These are phyloP conservation scores for Eleusine indica DNA, from an alignment of 176 grass and related monocot species.

Conservation along the genomic window DNA sequence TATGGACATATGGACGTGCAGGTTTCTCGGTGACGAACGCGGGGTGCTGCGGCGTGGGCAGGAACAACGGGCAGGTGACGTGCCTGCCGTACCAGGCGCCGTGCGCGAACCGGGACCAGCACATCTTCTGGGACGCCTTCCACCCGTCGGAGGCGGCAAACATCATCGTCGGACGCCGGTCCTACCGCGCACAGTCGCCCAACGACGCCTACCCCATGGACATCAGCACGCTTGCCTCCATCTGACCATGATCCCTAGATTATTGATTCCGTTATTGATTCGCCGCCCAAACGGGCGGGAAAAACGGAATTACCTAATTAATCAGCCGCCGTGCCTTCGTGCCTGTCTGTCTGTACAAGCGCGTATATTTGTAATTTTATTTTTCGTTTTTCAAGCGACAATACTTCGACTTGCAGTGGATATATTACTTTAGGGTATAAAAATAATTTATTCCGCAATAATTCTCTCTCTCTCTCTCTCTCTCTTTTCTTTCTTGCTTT, in stretches of 20 bases:
- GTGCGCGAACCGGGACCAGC: slow-evolving; percentile 68
- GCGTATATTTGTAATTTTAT: background rate
- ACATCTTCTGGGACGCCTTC: slow-evolving; percentile 98
- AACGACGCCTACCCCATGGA: slow-evolving; percentile 87
- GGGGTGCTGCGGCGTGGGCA: slow-evolving; percentile 92
- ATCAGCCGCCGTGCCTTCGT: background rate
- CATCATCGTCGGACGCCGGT: slow-evolving; percentile 74
- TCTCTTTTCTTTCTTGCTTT: background rate
- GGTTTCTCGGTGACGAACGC: slow-evolving; percentile 66
- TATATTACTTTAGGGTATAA: slow-evolving; percentile 28
- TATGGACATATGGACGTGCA: background rate
- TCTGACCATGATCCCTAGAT: slow-evolving; percentile 33
- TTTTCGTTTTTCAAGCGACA: too few species aligned
- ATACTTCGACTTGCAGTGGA: background rate
- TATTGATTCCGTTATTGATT: too few species aligned
- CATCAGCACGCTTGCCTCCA: slow-evolving; percentile 63
- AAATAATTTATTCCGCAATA: slow-evolving; percentile 13
- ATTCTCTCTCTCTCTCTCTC: too few species aligned
- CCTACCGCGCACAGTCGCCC: slow-evolving; percentile 65
- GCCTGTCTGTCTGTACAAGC: slow-evolving; percentile 2
- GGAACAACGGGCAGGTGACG: slow-evolving; percentile 98
- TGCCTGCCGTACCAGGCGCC: slow-evolving; percentile 88
- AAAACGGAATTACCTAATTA: background rate
- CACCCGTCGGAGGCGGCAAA: slow-evolving; percentile 92
- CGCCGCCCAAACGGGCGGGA: background rate